Percentiles rank a stretch among this genome's conserved stretches.
These are phyloP conservation scores for Tuber microsphaerosporum DNA, from an alignment of 495 filamentous ascomycete genomes.

Conservation along the genomic window DNA sequence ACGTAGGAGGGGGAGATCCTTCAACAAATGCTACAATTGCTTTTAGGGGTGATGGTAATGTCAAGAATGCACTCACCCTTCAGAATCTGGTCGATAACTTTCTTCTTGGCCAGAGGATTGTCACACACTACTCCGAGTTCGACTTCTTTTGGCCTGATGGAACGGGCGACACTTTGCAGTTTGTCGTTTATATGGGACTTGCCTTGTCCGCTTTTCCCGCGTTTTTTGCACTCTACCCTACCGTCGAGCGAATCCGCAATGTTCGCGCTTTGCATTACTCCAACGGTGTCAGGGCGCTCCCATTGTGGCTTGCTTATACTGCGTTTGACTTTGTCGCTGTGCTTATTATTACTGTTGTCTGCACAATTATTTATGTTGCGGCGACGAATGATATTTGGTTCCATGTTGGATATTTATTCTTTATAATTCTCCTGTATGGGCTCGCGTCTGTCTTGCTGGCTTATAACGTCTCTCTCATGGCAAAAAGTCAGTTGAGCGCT, in stretches of 20 bases:
- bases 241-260: constrained; percentile 64
- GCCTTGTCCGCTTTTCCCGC: constrained; percentile 69
- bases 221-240: constrained; percentile 82
- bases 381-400: constrained; percentile 60
- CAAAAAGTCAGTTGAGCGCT: constrained; percentile 61
- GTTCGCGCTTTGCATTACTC: constrained; percentile 80
- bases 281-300: constrained; percentile 65
- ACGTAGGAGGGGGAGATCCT: constrained; percentile 49
- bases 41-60: constrained; percentile 50
- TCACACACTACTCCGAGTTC: constrained; percentile 60
- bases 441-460: constrained; percentile 61
- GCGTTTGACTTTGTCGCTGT: constrained; percentile 69
- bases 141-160: constrained; percentile 57
- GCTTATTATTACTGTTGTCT: constrained; percentile 53
- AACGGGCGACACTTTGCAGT: constrained; percentile 65
- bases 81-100: constrained; percentile 65
- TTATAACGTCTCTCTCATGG: constrained; percentile 67
- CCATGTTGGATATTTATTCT: constrained; percentile 64
- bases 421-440: constrained; percentile 69
- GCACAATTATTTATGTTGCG: constrained; percentile 56
- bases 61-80: constrained; percentile 56
- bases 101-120: constrained; percentile 50
- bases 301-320: constrained; percentile 72
- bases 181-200: constrained; percentile 58
- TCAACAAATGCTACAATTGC: constrained; percentile 50